phyloP scores from a whole-genome alignment of 257 asterid species.

The Gardenia jasminoides region DNA sequence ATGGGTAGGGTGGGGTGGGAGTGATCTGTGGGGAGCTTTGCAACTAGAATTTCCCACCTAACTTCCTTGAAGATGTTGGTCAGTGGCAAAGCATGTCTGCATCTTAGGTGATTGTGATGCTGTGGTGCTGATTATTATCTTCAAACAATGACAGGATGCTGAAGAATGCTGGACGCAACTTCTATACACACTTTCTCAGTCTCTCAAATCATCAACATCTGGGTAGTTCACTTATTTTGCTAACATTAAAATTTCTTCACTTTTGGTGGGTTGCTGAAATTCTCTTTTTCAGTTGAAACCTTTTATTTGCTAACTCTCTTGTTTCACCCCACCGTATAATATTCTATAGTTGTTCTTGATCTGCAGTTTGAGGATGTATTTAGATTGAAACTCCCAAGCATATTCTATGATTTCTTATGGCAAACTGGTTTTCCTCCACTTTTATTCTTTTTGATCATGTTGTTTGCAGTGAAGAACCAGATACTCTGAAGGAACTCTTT shows the following conservation, averaged over 20 bases:
- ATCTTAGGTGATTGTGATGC: background rate
- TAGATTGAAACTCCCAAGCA: background rate
- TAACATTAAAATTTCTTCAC: background rate
- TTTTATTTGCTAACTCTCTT: background rate
- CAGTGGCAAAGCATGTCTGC: background rate
- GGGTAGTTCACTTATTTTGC: constrained; percentile 47
- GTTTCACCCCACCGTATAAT: background rate
- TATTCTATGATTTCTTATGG: background rate
- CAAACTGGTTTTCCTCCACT: background rate
- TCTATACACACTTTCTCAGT: constrained; percentile 76
- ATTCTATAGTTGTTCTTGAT: constrained; percentile 1
- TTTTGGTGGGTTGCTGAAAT: background rate
- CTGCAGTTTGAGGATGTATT: background rate
- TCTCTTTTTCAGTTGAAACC: background rate
- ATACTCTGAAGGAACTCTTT: constrained; percentile 72
- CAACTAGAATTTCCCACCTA: background rate
- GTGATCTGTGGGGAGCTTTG: background rate
- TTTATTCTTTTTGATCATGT: constrained; percentile 1
- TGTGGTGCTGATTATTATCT: constrained; percentile 14
- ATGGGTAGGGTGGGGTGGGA: background rate
- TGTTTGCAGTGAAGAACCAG: constrained; percentile 71
- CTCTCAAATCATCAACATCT: constrained; percentile 58
- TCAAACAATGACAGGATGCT: constrained; percentile 71
- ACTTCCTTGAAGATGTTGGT: background rate
- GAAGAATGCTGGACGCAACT: constrained; percentile 99